phyloP scores from a whole-genome alignment of 805 yeast genomes.

The Candida incommunis region DNA sequence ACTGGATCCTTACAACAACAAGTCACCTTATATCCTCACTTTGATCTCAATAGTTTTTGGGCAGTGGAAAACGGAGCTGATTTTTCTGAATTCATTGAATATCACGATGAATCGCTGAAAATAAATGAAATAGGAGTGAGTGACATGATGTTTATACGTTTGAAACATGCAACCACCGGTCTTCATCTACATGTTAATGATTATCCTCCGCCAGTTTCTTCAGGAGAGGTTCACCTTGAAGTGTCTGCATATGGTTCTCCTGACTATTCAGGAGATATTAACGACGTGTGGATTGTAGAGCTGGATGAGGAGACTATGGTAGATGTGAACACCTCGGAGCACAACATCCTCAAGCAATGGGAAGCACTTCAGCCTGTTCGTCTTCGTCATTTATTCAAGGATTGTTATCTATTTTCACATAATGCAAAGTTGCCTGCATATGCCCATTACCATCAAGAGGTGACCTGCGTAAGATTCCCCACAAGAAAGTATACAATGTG shows the following conservation, averaged over 20 bases:
- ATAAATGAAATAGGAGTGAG: not conserved
- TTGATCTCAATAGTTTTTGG: not conserved
- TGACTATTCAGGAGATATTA: not conserved
- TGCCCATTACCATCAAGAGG: not conserved
- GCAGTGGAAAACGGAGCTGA: conserved; percentile 1
- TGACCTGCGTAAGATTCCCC: not conserved
- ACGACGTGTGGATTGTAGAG: not conserved
- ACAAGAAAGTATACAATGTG: not conserved
- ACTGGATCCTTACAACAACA: not conserved
- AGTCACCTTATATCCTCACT: not conserved
- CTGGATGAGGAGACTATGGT: not conserved
- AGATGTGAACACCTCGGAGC: not conserved
- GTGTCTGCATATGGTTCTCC: not conserved
- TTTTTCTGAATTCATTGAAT: not conserved
- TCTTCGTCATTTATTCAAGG: not conserved
- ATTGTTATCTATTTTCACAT: not conserved
- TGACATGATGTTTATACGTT: not conserved
- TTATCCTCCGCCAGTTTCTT: not conserved
- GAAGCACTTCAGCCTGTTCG: not conserved
- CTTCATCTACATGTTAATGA: not conserved
- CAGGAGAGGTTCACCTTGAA: not conserved
- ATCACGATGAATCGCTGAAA: not conserved
- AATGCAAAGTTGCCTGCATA: not conserved
- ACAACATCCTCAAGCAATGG: not conserved
- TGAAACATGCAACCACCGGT: not conserved